phyloP scores from a whole-genome alignment of 2,329 filamentous ascomycete species.

The Aureobasidium leucospermi region DNA sequence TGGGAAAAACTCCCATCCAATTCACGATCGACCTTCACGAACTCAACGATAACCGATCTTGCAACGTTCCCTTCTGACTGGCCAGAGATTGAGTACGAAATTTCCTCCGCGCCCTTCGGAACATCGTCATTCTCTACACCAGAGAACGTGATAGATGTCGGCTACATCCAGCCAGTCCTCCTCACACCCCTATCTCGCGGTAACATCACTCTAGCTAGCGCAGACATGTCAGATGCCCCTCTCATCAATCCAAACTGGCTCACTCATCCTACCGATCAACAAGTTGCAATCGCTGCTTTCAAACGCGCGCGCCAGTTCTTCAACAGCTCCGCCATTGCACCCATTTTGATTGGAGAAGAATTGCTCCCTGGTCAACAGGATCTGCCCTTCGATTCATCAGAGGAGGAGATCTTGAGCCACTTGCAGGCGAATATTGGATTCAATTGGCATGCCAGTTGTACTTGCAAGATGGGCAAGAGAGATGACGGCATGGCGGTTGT shows the following conservation, averaged over 20 bases:
- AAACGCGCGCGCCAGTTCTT: slow-evolving; percentile 22
- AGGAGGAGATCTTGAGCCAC: slow-evolving; percentile 24
- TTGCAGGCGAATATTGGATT: not conserved
- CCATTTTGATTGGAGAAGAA: slow-evolving; percentile 24
- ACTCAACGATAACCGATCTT: slow-evolving; percentile 20
- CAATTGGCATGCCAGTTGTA: not conserved
- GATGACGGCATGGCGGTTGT: slow-evolving; percentile 15
- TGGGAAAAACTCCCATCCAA: slow-evolving; percentile 24
- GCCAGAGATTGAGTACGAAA: slow-evolving; percentile 27
- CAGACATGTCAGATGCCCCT: slow-evolving; percentile 24
- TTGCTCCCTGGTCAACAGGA: slow-evolving; percentile 21
- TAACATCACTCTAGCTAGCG: slow-evolving; percentile 20
- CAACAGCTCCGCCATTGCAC: slow-evolving; percentile 20
- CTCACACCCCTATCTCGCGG: slow-evolving; percentile 1
- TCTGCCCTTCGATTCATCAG: slow-evolving; percentile 16
- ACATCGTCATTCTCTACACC: slow-evolving; percentile 24
- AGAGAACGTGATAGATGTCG: slow-evolving; percentile 12
- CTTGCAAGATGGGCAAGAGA: slow-evolving; percentile 2
- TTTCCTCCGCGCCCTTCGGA: slow-evolving; percentile 10
- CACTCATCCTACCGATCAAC: slow-evolving; percentile 25
- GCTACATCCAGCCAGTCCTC: not conserved
- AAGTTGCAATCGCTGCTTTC: slow-evolving; percentile 10
- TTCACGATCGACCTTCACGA: slow-evolving; percentile 13
- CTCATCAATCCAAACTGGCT: slow-evolving; percentile 32
- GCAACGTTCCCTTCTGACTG: slow-evolving; percentile 23